Percentiles rank a stretch among this genome's conserved stretches.
Evolutionary conservation across 192 early-diverging fungal genomes (phyloP).

Genomic region (Backusella tuberculispora): DNA sequence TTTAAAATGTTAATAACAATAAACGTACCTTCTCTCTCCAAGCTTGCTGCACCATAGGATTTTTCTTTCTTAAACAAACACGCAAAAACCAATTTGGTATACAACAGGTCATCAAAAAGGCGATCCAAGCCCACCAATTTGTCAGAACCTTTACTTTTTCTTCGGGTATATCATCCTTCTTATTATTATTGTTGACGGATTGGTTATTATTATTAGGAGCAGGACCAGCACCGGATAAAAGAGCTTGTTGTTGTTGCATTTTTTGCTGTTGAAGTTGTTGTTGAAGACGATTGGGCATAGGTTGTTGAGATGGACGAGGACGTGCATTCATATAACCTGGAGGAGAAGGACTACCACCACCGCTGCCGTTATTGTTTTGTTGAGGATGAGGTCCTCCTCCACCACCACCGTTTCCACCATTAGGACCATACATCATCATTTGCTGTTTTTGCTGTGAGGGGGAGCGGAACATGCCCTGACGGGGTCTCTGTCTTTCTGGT

Average conservation of each 20-base stretch:
- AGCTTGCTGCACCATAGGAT: constrained; percentile 51
- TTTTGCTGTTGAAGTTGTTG: constrained; percentile 38
- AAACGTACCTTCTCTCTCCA: constrained; percentile 60
- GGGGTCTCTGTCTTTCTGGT: constrained; percentile 56
- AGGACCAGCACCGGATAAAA: constrained; percentile 11
- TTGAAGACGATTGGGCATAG: constrained; percentile 30
- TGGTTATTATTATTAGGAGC: neutral
- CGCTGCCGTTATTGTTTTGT: neutral
- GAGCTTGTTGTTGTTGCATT: constrained; percentile 23
- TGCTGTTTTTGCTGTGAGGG: constrained; percentile 38
- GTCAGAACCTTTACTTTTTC: constrained; percentile 34
- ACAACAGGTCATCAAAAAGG: constrained; percentile 52
- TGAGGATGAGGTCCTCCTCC: neutral
- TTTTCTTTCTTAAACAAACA: constrained; percentile 43
- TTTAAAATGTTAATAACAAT: neutral
- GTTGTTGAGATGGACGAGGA: constrained; percentile 13
- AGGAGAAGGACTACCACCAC: neutral
- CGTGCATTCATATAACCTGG: neutral
- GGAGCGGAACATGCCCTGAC: constrained; percentile 48
- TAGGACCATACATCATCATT: constrained; percentile 11
- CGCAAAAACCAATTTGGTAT: constrained; percentile 48
- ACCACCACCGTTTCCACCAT: neutral
- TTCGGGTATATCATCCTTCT: constrained; percentile 11
- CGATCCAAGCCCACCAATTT: constrained; percentile 47
- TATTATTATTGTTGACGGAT: neutral